These are phyloP conservation scores for Angophora floribunda DNA, from an alignment of 345 rosid genomes.

Conservation along the genomic window DNA sequence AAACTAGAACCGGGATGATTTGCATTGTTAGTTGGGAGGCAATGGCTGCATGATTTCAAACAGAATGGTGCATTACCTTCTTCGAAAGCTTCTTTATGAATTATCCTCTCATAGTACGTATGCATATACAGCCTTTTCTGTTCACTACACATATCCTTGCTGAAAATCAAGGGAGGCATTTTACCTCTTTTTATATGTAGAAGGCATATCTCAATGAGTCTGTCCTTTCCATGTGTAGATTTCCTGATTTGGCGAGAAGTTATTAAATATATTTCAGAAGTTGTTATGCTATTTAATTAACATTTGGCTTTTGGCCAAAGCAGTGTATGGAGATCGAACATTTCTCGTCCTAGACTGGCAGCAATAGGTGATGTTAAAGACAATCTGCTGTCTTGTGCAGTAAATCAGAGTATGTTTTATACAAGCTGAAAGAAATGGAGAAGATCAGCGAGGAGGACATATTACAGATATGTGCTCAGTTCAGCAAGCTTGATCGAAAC, in stretches of 20 bases:
- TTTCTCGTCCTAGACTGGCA: background rate
- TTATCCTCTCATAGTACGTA: background rate
- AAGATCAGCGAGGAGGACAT: conserved; percentile 54
- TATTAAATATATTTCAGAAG: background rate
- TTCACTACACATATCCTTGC: background rate
- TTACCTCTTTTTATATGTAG: background rate
- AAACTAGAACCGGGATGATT: background rate
- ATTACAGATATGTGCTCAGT: conserved; percentile 40
- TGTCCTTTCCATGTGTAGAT: background rate
- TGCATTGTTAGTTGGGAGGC: background rate
- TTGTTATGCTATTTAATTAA: background rate
- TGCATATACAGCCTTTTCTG: background rate
- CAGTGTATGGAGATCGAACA: background rate
- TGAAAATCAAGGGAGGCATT: background rate
- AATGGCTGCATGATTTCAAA: background rate
- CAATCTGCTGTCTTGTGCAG: conserved; percentile 14
- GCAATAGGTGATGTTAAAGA: background rate
- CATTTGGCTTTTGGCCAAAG: background rate
- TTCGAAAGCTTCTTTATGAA: background rate
- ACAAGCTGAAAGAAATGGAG: conserved; percentile 74
- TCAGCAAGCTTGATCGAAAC: conserved; percentile 53
- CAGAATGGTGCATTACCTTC: background rate
- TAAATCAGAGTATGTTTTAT: conserved; percentile 61
- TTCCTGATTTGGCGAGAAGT: background rate
- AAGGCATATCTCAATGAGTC: background rate